Evolutionary conservation across 495 filamentous ascomycete species (phyloP), one percentile per base, ranked within the genome.

Genomic region (Penicillium malachiteum): DNA sequence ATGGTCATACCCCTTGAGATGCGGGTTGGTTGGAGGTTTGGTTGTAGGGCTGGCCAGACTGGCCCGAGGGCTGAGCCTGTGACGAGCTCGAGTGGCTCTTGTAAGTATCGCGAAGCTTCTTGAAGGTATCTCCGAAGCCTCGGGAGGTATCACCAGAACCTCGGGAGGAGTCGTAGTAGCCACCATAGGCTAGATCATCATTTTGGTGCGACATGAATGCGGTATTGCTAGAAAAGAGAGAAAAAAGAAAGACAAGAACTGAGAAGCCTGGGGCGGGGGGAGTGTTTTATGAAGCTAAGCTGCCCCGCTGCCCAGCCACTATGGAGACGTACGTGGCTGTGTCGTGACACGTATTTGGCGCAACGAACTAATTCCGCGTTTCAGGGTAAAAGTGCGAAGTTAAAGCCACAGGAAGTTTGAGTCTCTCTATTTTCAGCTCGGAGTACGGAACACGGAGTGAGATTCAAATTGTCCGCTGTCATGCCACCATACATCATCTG

Each of bases 151-250:
- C 67, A 38, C 53, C 47, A n/a, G 18, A 46, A 16, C 71, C 66
- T 26, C 65, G 58, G 48, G 66, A 51, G 32, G 65, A 53, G 31
- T 67, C 64, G 56, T 81, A 73, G 52, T 82, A 81, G 14, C 77
- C 74, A 65, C 82, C 82, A 62, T 85, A 85, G 43, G 81, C 82
- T 64, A 85, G 60, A 57, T 84, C 79, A 59, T 83, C 75, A 32
- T 58, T 48, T 41, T 63, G 62, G 17, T 71, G 56, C 31, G 77
- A 76, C 77, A 80, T 80, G 35, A 41, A 40, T 40, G 12, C 8
- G 12, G 10, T 39, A 18, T 33, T 7, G 34, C 30, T 11, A 43
- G 16, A 52, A 33, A 45, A 17, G 17, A 26, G 43, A 39, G 39
- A 48, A 45, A 58, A 53, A 41, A 46, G 38, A 63, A 57, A 38